phyloP scores from a whole-genome alignment of 192 early-diverging fungal species.

The Kappamyces sp. region DNA sequence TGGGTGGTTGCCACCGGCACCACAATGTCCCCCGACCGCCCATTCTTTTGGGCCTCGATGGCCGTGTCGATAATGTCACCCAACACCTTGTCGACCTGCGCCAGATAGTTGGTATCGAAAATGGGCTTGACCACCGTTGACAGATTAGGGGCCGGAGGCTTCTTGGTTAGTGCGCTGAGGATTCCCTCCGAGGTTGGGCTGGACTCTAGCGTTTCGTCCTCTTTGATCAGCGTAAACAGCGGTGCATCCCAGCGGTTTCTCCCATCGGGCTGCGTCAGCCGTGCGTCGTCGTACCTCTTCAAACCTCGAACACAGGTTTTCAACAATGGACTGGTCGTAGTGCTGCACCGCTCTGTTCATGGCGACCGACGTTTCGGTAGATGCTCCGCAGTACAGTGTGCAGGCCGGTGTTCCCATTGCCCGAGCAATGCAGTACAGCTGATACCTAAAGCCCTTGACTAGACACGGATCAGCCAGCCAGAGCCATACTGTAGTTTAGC shows the following conservation, averaged over 20 bases:
- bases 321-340: constrained; percentile 36
- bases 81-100: constrained; percentile 80
- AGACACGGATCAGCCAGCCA: too few species aligned
- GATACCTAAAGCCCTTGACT: constrained; percentile 95
- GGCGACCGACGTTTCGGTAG: neutral
- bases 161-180: constrained; percentile 66
- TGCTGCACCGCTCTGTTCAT: neutral
- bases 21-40: constrained; percentile 47
- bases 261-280: constrained; percentile 55
- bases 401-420: constrained; percentile 74
- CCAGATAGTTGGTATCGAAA: constrained; percentile 83
- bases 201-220: constrained; percentile 53
- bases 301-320: constrained; percentile 76
- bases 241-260: constrained; percentile 93
- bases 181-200: constrained; percentile 50
- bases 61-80: constrained; percentile 72
- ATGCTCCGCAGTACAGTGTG: constrained; percentile 1
- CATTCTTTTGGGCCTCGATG: constrained; percentile 70
- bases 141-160: constrained; percentile 72
- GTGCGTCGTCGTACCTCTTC: constrained; percentile 57
- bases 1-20: constrained; percentile 48
- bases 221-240: constrained; percentile 78
- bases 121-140: constrained; percentile 87
- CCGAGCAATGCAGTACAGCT: constrained; percentile 84
- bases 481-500: constrained; percentile 72